phyloP scores from a whole-genome alignment of 345 rosid species.

The Geranium rotundifolium region DNA sequence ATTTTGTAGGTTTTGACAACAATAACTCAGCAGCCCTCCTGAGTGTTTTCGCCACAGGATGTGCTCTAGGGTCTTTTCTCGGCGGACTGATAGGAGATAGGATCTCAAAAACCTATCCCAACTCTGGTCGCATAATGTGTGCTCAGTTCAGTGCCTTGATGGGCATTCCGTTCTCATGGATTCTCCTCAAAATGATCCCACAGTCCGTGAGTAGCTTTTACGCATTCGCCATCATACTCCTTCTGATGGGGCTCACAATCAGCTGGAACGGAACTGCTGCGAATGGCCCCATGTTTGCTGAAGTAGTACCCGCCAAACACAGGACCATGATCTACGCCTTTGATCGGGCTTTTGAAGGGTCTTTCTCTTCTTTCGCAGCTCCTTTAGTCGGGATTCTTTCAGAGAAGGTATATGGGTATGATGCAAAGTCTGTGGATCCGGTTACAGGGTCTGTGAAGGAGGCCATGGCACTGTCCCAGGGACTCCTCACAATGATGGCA shows the following conservation, averaged over 20 bases:
- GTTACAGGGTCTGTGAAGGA: slow-evolving; percentile 48
- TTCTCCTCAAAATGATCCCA: slow-evolving; percentile 68
- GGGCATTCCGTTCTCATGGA: slow-evolving; percentile 86
- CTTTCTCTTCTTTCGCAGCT: slow-evolving; percentile 85
- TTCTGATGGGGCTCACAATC: slow-evolving; percentile 77
- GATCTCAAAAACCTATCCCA: slow-evolving; percentile 43
- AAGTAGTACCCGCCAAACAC: slow-evolving; percentile 77
- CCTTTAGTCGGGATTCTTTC: slow-evolving; percentile 92
- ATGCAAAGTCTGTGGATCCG: slow-evolving; percentile 56
- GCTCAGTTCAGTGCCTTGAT: slow-evolving; percentile 92
- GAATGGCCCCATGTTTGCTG: slow-evolving; percentile 90
- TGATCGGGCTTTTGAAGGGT: slow-evolving; percentile 84
- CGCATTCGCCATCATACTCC: slow-evolving; percentile 45
- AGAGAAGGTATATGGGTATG: slow-evolving; percentile 72
- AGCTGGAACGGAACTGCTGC: slow-evolving; percentile 85
- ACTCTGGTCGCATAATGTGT: slow-evolving; percentile 78
- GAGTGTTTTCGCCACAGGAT: slow-evolving; percentile 68
- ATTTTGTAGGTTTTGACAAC: slow-evolving; percentile 58
- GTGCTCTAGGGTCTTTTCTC: slow-evolving; percentile 55
- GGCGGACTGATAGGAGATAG: slow-evolving; percentile 85
- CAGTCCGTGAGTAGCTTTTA: slow-evolving; percentile 52
- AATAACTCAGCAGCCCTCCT: slow-evolving; percentile 67
- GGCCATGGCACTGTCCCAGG: slow-evolving; percentile 71
- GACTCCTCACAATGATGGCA: slow-evolving; percentile 87
- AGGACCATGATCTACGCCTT: slow-evolving; percentile 93